Evolutionary conservation across 805 yeast species (phyloP).

Genomic region (Ogataea degrootiae): DNA sequence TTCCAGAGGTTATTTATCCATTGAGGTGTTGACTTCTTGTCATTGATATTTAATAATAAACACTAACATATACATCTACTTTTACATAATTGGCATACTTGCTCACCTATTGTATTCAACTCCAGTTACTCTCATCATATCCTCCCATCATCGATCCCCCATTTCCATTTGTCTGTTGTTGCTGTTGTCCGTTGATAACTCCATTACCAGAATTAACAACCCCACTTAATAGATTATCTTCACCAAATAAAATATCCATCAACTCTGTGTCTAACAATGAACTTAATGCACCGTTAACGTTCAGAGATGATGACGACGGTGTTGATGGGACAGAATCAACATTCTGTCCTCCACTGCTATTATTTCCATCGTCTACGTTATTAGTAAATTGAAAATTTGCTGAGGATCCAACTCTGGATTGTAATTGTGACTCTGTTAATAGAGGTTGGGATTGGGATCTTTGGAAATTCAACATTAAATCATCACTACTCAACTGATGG

Average conservation of each 20-base stretch:
- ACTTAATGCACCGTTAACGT: slow-evolving; percentile 24
- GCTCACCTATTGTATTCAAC: too few relatives aligned
- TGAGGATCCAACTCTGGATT: too few relatives aligned
- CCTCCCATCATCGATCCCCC: not conserved
- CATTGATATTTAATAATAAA: too few relatives aligned
- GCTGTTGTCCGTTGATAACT: not conserved
- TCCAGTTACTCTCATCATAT: too few relatives aligned
- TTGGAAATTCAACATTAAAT: not conserved
- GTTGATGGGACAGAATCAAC: slow-evolving; percentile 5
- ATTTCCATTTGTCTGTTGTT: not conserved
- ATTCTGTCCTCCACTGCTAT: too few relatives aligned
- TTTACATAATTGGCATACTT: too few relatives aligned
- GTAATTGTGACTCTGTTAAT: not conserved
- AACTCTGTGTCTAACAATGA: slow-evolving; percentile 28
- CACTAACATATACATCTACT: too few relatives aligned
- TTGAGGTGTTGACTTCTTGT: too few relatives aligned
- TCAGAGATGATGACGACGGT: slow-evolving; percentile 9
- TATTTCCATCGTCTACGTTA: not conserved
- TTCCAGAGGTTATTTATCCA: too few relatives aligned
- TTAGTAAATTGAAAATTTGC: not conserved
- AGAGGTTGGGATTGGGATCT: not conserved
- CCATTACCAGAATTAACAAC: not conserved
- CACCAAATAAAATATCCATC: slow-evolving; percentile 30
- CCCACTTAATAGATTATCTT: slow-evolving; percentile 15
- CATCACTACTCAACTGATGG: too few relatives aligned